These are phyloP conservation scores for Phylloporus sp. DNA, from an alignment of 768 basidiomycete genomes.

Conservation along the genomic window DNA sequence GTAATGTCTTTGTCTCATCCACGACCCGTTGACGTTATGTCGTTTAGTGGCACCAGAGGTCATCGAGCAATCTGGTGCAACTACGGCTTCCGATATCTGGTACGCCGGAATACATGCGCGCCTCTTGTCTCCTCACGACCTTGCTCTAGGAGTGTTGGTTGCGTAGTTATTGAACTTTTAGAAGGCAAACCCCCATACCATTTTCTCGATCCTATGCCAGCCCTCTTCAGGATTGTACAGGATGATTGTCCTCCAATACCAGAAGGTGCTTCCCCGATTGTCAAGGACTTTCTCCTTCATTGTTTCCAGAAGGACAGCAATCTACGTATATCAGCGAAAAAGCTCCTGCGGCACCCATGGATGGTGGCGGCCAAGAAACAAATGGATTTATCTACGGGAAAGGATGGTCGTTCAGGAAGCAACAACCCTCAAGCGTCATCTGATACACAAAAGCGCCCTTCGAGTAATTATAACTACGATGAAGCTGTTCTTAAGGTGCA, in stretches of 20 bases:
- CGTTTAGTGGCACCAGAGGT: constrained; percentile 92
- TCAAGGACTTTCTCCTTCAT: constrained; percentile 93
- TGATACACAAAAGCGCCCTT: constrained; percentile 39
- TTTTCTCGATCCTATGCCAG: constrained; percentile 95
- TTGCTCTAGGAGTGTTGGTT: constrained; percentile 71
- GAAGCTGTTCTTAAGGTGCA: constrained; percentile 93
- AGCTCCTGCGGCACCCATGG: constrained; percentile 92
- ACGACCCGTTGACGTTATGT: constrained; percentile 3
- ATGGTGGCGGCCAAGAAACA: constrained; percentile 84
- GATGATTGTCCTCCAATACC: constrained; percentile 97
- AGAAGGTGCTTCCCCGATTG: constrained; percentile 89
- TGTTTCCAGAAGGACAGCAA: constrained; percentile 99
- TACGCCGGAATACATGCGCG: constrained; percentile 24
- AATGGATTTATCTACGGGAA: constrained; percentile 37
- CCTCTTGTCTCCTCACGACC: neutral
- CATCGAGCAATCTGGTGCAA: constrained; percentile 96
- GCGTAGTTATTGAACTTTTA: constrained; percentile 91
- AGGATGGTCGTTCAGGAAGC: constrained; percentile 29
- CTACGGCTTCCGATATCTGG: constrained; percentile 97
- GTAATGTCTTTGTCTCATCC: constrained; percentile 26
- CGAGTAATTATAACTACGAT: constrained; percentile 84
- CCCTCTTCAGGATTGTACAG: constrained; percentile 96
- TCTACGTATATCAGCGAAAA: constrained; percentile 89
- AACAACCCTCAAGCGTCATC: constrained; percentile 35
- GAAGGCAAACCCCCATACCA: constrained; percentile 94